A percentile compares a stretch with the other conserved stretches of the same genome.
Conservation (phyloP, 495 filamentous ascomycete species). For the Hypomontagnella submonticulosa region DNA sequence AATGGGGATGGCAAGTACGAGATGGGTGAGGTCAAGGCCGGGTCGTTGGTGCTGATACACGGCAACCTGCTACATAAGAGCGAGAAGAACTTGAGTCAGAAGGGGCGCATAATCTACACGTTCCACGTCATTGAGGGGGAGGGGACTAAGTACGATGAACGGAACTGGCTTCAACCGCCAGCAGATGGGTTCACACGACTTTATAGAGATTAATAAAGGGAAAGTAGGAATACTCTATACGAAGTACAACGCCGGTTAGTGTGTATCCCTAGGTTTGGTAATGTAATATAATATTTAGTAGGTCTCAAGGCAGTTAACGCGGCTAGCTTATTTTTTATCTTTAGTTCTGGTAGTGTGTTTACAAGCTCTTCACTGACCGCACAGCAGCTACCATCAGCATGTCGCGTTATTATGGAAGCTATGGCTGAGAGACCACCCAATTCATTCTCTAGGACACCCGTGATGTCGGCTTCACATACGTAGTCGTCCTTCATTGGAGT, state of each 20-base stretch:
- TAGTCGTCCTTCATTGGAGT: too few relatives aligned
- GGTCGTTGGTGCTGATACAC: slow-evolving; percentile 91
- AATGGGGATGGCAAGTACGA: slow-evolving; percentile 67
- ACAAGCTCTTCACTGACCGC: too few relatives aligned
- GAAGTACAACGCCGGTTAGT: not conserved
- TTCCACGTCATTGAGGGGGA: slow-evolving; percentile 96
- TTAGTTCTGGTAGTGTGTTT: too few relatives aligned
- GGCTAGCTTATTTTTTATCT: too few relatives aligned
- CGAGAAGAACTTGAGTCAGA: slow-evolving; percentile 84
- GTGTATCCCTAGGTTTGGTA: not conserved
- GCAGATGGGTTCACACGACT: slow-evolving; percentile 78
- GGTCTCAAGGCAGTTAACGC: too few relatives aligned
- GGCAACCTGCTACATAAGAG: slow-evolving; percentile 97
- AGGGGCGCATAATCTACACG: slow-evolving; percentile 94
- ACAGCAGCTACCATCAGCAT: too few relatives aligned
- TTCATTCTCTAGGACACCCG: too few relatives aligned
- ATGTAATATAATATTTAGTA: not conserved
- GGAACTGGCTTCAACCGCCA: slow-evolving; percentile 93
- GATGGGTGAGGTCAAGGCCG: slow-evolving; percentile 83
- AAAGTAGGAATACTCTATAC: not conserved
- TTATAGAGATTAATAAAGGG: slow-evolving; percentile 48
- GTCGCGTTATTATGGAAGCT: too few relatives aligned
- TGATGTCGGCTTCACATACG: too few relatives aligned
- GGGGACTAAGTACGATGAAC: slow-evolving; percentile 76
- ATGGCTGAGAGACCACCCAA: too few relatives aligned